Evolutionary conservation across 2,329 filamentous ascomycete genomes (phyloP).

Genomic region (Fusarium gaditjirri): DNA sequence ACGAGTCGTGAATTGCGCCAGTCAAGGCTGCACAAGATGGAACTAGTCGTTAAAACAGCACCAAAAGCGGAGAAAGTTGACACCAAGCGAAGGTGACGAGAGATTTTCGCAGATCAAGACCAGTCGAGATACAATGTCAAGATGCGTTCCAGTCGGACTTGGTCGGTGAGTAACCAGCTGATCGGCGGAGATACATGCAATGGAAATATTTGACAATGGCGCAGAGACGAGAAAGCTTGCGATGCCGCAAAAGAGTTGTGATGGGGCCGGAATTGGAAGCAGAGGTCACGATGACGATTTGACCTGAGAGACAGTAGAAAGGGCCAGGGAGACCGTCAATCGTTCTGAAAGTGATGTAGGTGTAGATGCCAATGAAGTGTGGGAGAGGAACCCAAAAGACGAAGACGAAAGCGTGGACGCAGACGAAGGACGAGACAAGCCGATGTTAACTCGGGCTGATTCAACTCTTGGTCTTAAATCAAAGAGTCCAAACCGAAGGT

Average conservation of each 20-base stretch:
- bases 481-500: slow-evolving; percentile 23
- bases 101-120: slow-evolving; percentile 13
- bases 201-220: slow-evolving; percentile 29
- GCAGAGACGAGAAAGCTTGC: slow-evolving; percentile 19
- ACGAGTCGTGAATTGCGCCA: slow-evolving; percentile 18
- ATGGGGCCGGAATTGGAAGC: background rate
- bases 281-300: background rate
- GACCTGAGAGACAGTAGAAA: background rate
- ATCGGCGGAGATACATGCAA: slow-evolving; percentile 30
- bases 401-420: background rate
- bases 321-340: slow-evolving; percentile 1
- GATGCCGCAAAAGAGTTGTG: slow-evolving; percentile 9
- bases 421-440: slow-evolving; percentile 12
- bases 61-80: slow-evolving; percentile 23
- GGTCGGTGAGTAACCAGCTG: slow-evolving; percentile 13
- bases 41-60: slow-evolving; percentile 14
- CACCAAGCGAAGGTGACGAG: background rate
- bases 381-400: slow-evolving; percentile 21
- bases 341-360: slow-evolving; percentile 16
- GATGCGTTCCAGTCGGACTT: slow-evolving; percentile 30
- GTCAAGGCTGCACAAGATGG: slow-evolving; percentile 14
- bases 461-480: background rate
- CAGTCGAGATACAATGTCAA: slow-evolving; percentile 10
- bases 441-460: slow-evolving; percentile 2
- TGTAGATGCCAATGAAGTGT: slow-evolving; percentile 22